Evolutionary conservation across 805 yeast genomes (phyloP).

Genomic region (Wickerhamomyces chambardii): DNA sequence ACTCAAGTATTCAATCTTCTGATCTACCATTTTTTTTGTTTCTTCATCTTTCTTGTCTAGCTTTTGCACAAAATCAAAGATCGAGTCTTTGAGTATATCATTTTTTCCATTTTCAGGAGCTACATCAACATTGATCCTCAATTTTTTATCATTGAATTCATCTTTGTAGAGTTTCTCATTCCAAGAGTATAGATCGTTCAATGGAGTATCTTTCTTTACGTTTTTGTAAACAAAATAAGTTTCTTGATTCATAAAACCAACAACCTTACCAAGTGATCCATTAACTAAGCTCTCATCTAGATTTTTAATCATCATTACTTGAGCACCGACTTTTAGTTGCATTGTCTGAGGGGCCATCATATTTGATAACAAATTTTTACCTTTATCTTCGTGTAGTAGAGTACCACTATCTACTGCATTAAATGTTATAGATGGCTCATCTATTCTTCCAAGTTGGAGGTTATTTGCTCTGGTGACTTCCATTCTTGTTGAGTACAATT

Average conservation of each 20-base stretch:
- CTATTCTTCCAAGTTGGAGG: slow-evolving; percentile 34
- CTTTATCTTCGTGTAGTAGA: slow-evolving; percentile 27
- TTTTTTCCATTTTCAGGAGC: slow-evolving; percentile 9
- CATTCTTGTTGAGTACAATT: slow-evolving; percentile 59
- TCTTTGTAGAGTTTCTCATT: no score
- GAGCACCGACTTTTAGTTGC: slow-evolving; percentile 60
- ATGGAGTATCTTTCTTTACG: no score
- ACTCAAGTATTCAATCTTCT: slow-evolving; percentile 38
- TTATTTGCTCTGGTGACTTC: slow-evolving; percentile 67
- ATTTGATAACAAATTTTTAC: slow-evolving; percentile 38
- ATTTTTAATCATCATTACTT: slow-evolving; percentile 78
- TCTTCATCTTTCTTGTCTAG: slow-evolving; percentile 17
- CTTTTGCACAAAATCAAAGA: slow-evolving; percentile 37
- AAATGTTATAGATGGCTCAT: slow-evolving; percentile 33
- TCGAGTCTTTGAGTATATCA: slow-evolving; percentile 29
- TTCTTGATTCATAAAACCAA: slow-evolving; percentile 45
- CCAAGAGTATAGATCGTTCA: no score
- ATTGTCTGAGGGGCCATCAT: slow-evolving; percentile 55
- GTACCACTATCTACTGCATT: slow-evolving; percentile 49
- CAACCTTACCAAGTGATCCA: slow-evolving; percentile 67
- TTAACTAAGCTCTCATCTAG: slow-evolving; percentile 65
- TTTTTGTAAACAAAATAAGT: slow-evolving; percentile 32
- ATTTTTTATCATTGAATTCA: no score
- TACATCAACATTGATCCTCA: slow-evolving; percentile 14
- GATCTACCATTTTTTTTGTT: slow-evolving; percentile 23